Conservation (phyloP, 1,139 yeast genomes). For the Saccharomycopsis phalli region DNA sequence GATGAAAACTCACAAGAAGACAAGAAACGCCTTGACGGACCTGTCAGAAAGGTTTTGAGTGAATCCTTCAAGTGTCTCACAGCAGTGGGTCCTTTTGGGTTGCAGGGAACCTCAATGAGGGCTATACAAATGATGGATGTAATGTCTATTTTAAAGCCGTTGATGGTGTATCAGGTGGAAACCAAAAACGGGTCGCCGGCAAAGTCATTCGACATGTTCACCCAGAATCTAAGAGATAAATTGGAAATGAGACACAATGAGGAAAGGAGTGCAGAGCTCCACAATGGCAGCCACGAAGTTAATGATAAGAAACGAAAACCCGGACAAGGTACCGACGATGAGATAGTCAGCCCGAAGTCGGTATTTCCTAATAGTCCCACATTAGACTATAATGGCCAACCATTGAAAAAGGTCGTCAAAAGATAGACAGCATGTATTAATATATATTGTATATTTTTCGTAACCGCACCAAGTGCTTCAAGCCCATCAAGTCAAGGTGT, state of each 20-base stretch:
- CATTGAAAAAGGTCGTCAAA: conserved; percentile 3
- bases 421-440: neutral
- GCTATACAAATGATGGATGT: conserved; percentile 14
- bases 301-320: neutral
- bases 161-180: conserved; percentile 12
- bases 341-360: conserved; percentile 7
- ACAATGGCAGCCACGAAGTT: neutral
- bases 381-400: conserved; percentile 2
- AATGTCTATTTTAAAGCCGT: conserved; percentile 12
- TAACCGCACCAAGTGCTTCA: no score
- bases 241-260: neutral
- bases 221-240: conserved; percentile 1
- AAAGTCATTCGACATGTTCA: conserved; percentile 8
- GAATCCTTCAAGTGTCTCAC: conserved; percentile 5
- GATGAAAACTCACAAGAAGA: neutral
- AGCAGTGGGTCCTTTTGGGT: conserved; percentile 14
- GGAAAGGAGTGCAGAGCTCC: neutral
- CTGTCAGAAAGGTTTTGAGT: neutral
- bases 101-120: conserved; percentile 8
- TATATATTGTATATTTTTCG: neutral
- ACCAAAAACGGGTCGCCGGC: conserved; percentile 7
- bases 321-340: neutral
- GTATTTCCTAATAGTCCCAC: conserved; percentile 5
- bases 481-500: neutral
- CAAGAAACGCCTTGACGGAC: neutral